Percentiles rank a stretch among this genome's conserved stretches.
Evolutionary conservation across 2,329 filamentous ascomycete genomes (phyloP).

Genomic region (Alternaria gansuensis): DNA sequence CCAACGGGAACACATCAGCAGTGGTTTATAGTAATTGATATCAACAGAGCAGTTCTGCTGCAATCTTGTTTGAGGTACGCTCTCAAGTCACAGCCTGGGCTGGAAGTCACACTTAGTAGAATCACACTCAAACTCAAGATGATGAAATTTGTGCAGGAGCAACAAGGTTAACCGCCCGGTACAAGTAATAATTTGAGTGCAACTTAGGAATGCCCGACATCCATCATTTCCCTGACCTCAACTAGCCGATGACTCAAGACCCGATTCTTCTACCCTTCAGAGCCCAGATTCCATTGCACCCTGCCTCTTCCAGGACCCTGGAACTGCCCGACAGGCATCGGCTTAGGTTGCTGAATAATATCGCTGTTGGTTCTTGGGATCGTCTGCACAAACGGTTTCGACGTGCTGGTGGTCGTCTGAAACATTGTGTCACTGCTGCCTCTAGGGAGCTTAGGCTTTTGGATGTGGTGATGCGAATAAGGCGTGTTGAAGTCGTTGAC

Average conservation of each 20-base stretch:
- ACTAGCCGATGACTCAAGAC: slow-evolving; percentile 1
- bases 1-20: background rate
- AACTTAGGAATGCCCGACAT: background rate
- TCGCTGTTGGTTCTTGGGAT: slow-evolving; percentile 42
- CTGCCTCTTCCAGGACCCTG: slow-evolving; percentile 30
- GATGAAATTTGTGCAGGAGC: background rate
- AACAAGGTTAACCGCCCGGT: background rate
- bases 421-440: slow-evolving; percentile 39
- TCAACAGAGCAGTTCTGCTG: background rate
- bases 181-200: background rate
- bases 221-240: background rate
- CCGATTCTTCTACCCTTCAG: slow-evolving; percentile 30
- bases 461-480: slow-evolving; percentile 33
- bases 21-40: background rate
- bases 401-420: slow-evolving; percentile 14
- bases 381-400: slow-evolving; percentile 20
- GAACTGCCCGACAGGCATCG: slow-evolving; percentile 34
- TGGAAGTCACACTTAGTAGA: background rate
- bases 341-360: slow-evolving; percentile 41
- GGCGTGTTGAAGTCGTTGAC: slow-evolving; percentile 35
- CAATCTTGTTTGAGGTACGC: background rate
- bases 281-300: slow-evolving; percentile 50
- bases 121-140: background rate
- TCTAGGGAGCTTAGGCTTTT: slow-evolving; percentile 29
- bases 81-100: background rate